Percentiles rank a stretch among this genome's conserved stretches.
These are phyloP conservation scores for Glarea lozoyensis DNA, from an alignment of 495 filamentous ascomycete genomes.

Conservation along the genomic window DNA sequence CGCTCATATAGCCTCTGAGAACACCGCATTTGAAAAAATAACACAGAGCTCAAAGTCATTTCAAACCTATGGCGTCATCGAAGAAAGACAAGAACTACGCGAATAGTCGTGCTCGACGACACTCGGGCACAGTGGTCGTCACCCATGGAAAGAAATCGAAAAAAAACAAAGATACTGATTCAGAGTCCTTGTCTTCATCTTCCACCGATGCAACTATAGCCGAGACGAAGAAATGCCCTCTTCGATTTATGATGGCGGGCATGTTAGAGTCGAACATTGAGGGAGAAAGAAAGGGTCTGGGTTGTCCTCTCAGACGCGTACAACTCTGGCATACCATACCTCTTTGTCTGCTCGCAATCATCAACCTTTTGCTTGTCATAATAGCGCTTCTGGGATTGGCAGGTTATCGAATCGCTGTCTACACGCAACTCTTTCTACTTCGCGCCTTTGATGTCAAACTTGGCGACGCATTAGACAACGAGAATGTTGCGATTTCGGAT, in stretches of 20 bases:
- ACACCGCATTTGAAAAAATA: constrained; percentile 5
- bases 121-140: constrained; percentile 12
- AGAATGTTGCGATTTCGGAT: no score
- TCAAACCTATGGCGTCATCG: constrained; percentile 16
- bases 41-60: neutral
- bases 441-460: neutral
- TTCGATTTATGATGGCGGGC: constrained; percentile 16
- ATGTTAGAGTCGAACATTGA: constrained; percentile 13
- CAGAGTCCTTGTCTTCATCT: constrained; percentile 10
- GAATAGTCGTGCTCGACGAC: constrained; percentile 16
- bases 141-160: constrained; percentile 12
- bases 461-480: neutral
- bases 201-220: constrained; percentile 7
- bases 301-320: constrained; percentile 19
- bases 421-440: constrained; percentile 5
- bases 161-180: constrained; percentile 17
- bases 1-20: neutral
- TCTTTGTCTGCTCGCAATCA: constrained; percentile 14
- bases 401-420: constrained; percentile 15
- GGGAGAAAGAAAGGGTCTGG: constrained; percentile 8
- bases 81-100: constrained; percentile 18
- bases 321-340: constrained; percentile 22
- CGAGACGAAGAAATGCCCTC: constrained; percentile 15
- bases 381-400: constrained; percentile 18
- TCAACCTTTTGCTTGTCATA: constrained; percentile 21